phyloP scores from a whole-genome alignment of 228 moss, liverwort and hornwort genomes.

The Sphagnum fallax region DNA sequence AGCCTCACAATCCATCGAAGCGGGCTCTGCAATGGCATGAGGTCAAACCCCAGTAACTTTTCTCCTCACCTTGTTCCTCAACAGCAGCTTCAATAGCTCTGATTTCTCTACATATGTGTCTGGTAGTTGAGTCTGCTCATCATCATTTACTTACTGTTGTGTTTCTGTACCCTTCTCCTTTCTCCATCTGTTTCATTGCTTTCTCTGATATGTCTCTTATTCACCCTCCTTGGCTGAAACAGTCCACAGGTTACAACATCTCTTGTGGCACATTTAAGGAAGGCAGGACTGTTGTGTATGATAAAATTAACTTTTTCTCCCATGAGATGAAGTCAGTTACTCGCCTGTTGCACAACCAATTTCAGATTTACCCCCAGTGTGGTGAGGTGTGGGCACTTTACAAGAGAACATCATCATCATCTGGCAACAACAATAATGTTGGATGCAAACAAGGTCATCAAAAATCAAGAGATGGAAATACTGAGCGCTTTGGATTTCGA shows the following conservation, averaged over 20 bases:
- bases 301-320: constrained; percentile 30
- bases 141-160: too few relatives aligned
- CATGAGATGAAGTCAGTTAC: constrained; percentile 13
- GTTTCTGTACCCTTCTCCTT: too few relatives aligned
- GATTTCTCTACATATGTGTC: too few relatives aligned
- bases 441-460: too few relatives aligned
- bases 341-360: background rate
- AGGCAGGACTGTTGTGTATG: constrained; percentile 8
- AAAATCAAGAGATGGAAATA: too few relatives aligned
- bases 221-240: background rate
- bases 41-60: constrained; percentile 10
- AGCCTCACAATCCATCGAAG: constrained; percentile 15
- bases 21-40: constrained; percentile 3
- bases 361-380: constrained; percentile 19
- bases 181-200: too few relatives aligned
- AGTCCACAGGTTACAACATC: constrained; percentile 14
- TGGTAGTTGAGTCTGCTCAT: too few relatives aligned
- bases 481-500: constrained; percentile 3
- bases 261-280: constrained; percentile 36
- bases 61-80: too few relatives aligned
- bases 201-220: background rate
- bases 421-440: too few relatives aligned
- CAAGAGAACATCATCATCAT: background rate
- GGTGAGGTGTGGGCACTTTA: constrained; percentile 30
- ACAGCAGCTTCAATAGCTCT: too few relatives aligned